Percentiles rank a stretch among this genome's conserved stretches.
phyloP scores from a whole-genome alignment of 768 basidiomycete genomes.

The Tricholoma matsutake region DNA sequence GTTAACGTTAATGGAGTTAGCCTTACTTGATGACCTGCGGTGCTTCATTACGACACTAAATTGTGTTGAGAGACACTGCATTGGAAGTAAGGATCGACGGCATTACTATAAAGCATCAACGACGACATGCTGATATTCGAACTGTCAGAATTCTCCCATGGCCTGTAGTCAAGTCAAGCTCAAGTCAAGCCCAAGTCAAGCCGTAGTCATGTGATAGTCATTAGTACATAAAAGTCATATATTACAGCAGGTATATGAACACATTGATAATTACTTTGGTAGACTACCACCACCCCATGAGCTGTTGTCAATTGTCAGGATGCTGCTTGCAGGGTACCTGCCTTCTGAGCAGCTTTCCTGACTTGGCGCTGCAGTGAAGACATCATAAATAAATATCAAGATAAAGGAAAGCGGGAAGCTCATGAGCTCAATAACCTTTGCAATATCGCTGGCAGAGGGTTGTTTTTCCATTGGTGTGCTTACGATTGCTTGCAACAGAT shows the following conservation, averaged over 20 bases:
- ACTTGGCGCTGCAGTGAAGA: too few species aligned
- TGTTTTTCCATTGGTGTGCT: too few species aligned
- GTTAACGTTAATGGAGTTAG: neutral
- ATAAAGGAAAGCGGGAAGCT: too few species aligned
- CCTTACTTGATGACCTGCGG: neutral
- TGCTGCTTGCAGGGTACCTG: neutral
- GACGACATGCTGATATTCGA: neutral
- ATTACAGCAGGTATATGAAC: neutral
- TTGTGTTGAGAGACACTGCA: neutral
- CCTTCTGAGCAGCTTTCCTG: neutral
- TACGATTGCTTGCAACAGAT: too few species aligned
- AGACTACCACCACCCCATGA: neutral
- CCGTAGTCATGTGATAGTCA: neutral
- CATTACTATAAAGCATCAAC: too few species aligned
- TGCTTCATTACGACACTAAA: neutral
- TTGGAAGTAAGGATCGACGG: neutral
- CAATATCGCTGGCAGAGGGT: too few species aligned
- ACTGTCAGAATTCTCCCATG: neutral
- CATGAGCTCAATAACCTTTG: too few species aligned
- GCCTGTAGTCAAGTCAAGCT: neutral
- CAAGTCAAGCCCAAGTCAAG: too few species aligned
- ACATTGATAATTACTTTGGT: neutral
- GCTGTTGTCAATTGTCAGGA: neutral
- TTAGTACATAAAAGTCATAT: neutral
- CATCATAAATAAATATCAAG: too few species aligned